Evolutionary conservation across 768 basidiomycete species (phyloP), one percentile per base, ranked within the genome.

Genomic region (Hortiboletus campestris): DNA sequence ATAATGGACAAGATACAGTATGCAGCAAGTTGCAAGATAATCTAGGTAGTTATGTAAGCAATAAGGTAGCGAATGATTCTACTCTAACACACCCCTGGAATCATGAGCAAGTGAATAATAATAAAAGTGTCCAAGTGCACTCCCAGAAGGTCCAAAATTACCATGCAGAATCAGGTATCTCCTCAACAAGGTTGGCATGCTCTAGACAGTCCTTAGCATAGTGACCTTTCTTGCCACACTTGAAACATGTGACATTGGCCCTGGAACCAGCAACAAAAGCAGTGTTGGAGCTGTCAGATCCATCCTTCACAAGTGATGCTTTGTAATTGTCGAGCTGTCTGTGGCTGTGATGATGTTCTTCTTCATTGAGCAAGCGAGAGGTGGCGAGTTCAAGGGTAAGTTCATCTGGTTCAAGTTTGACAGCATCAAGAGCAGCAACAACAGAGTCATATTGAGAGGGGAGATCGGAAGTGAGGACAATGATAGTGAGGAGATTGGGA

Each of bases 211-310:
- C 45, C 11, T 51, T 51, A 28, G 42, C 44, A 39, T 57, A 65
- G 39, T 67, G 66, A 10, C 67, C 67, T 46, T 66, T 42, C 6
- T 25, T 42, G 2, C 22, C 13, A 14, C 22, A 42, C 6, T 29
- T 31, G 9, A 44, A 44, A 8, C 43, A 44, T 3, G 29, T 46
- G 31, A 46, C 8, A 6, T 46, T 46, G 29, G n/a, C 31, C 10
- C n/a, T n/a, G 7, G 29, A 12, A 19, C 4, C 4, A 46, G 44
- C 4, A 2, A n/a, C 6, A 2, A 46, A 46, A 31, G 44, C 16
- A 9, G 44, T 5, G 4, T 46, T 11, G 5, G 28, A 19, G 6
- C 0, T 32, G 29, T 46, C n/a, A 46, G 29, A 32, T n/a, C 32
- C 10, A 2, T 12, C n/a, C n/a, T 31, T 45, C 5, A 19, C 32